Evolutionary conservation across 2,329 filamentous ascomycete species (phyloP).

Genomic region (Pezicula carpinea): DNA sequence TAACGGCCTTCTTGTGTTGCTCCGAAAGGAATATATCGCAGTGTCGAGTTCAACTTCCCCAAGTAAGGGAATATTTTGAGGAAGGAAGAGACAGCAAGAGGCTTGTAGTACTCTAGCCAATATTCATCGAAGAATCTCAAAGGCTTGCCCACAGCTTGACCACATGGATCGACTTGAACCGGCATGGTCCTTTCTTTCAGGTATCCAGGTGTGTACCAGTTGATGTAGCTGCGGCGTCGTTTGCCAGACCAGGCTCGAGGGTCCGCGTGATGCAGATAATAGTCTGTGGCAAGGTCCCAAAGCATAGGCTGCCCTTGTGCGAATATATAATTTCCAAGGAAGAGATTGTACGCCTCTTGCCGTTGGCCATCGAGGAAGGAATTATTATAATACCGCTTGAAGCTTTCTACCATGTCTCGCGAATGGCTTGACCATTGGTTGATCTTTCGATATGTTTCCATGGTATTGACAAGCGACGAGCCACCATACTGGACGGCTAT

Average conservation of each 20-base stretch:
- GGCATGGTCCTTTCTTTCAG: constrained; percentile 52
- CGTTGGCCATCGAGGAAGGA: constrained; percentile 96
- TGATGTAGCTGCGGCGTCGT: constrained; percentile 67
- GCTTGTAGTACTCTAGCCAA: constrained; percentile 96
- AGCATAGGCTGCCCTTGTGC: constrained; percentile 85
- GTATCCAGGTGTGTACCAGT: constrained; percentile 78
- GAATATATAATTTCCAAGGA: constrained; percentile 93
- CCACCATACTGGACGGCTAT: constrained; percentile 98
- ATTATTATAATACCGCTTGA: constrained; percentile 99
- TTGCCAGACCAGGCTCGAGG: constrained; percentile 68
- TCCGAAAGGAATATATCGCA: constrained; percentile 75
- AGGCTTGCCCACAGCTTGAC: constrained; percentile 17
- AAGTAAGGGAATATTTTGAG: constrained; percentile 82
- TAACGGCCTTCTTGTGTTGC: constrained; percentile 69
- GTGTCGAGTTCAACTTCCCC: constrained; percentile 77
- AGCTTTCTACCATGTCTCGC: constrained; percentile 97
- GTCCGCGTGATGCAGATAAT: constrained; percentile 89
- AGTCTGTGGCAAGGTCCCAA: constrained; percentile 93
- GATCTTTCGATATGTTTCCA: constrained; percentile 98
- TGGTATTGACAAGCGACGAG: constrained; percentile 96
- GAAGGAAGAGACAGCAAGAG: constrained; percentile 80
- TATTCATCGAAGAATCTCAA: constrained; percentile 76
- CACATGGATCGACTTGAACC: constrained; percentile 14
- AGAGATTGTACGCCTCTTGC: constrained; percentile 96
- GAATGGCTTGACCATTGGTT: constrained; percentile 99